Percentiles rank a stretch among this genome's conserved stretches.
Conservation (phyloP, 768 basidiomycete genomes). For the Ramaria sp. region DNA sequence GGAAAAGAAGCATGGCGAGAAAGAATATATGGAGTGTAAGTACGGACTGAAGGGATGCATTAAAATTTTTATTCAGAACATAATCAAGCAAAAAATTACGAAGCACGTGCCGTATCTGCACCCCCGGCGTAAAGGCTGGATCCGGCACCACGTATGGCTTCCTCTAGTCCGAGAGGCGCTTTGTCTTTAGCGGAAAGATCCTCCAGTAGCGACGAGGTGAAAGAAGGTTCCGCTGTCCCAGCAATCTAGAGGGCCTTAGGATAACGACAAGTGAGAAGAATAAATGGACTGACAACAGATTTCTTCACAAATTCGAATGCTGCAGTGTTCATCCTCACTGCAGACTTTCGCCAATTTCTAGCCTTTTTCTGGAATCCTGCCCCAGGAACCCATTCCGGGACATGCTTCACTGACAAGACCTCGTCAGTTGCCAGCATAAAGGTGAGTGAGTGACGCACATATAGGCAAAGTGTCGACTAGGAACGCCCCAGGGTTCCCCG, state of each 20-base stretch:
- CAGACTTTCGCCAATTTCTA: not conserved
- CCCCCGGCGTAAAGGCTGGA: slow-evolving; percentile 21
- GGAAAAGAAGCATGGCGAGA: slow-evolving; percentile 13
- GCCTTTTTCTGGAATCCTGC: slow-evolving; percentile 6
- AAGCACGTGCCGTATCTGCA: slow-evolving; percentile 26
- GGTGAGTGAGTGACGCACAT: slow-evolving; percentile 17
- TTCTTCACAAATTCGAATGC: slow-evolving; percentile 4
- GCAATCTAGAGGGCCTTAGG: not conserved
- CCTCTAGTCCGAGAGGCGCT: too few relatives aligned
- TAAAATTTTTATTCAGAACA: too few relatives aligned
- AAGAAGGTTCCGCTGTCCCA: slow-evolving; percentile 14
- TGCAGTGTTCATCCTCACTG: not conserved
- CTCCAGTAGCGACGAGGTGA: slow-evolving; percentile 13
- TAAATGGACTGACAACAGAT: not conserved
- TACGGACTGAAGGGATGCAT: not conserved
- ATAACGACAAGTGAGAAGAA: not conserved
- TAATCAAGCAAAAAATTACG: too few relatives aligned
- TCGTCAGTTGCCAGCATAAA: not conserved
- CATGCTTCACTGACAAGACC: not conserved
- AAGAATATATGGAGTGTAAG: slow-evolving; percentile 10
- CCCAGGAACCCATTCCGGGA: slow-evolving; percentile 9
- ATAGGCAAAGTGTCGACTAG: slow-evolving; percentile 38
- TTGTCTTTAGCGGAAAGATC: too few relatives aligned
- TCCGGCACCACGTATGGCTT: too few relatives aligned
- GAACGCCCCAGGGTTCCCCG: slow-evolving; percentile 41